These are phyloP conservation scores for Malania oleifera DNA, from an alignment of 164 flowering plant species.

Conservation along the genomic window DNA sequence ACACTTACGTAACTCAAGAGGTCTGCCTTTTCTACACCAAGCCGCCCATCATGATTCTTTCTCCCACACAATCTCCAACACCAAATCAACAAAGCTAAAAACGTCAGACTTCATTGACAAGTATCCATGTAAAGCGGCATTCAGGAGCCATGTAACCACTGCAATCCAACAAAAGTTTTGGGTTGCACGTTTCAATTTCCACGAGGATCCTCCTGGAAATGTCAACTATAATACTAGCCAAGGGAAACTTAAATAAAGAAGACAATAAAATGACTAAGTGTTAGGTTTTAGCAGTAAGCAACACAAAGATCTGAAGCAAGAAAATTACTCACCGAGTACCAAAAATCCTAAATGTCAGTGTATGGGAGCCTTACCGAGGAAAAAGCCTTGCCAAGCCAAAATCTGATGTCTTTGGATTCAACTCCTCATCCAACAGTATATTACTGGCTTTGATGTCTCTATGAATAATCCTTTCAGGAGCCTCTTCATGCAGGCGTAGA, in stretches of 20 bases:
- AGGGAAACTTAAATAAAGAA: no score
- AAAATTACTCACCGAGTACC: conserved; percentile 74
- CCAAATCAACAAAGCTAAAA: conserved; percentile 71
- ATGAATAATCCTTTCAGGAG: conserved; percentile 74
- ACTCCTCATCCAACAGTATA: conserved; percentile 61
- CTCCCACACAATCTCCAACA: conserved; percentile 84
- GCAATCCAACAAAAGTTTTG: conserved; percentile 13
- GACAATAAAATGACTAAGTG: not conserved
- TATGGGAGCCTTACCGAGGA: conserved; percentile 72
- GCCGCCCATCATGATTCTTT: conserved; percentile 44
- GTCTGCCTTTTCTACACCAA: conserved; percentile 43
- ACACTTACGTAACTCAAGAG: conserved; percentile 71
- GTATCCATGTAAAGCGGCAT: conserved; percentile 73
- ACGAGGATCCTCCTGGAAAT: no score
- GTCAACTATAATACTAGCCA: no score
- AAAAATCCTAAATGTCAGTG: conserved; percentile 59
- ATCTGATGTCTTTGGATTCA: conserved; percentile 83
- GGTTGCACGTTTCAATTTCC: not conserved
- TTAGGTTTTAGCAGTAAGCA: not conserved
- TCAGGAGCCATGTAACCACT: conserved; percentile 94
- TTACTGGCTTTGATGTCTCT: conserved; percentile 91
- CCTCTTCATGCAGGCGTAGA: conserved; percentile 82
- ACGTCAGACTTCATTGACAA: conserved; percentile 81
- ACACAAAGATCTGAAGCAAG: not conserved
- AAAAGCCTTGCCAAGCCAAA: conserved; percentile 90